Evolutionary conservation across 306 rosid species (phyloP).

Genomic region (Vigna mungo): DNA sequence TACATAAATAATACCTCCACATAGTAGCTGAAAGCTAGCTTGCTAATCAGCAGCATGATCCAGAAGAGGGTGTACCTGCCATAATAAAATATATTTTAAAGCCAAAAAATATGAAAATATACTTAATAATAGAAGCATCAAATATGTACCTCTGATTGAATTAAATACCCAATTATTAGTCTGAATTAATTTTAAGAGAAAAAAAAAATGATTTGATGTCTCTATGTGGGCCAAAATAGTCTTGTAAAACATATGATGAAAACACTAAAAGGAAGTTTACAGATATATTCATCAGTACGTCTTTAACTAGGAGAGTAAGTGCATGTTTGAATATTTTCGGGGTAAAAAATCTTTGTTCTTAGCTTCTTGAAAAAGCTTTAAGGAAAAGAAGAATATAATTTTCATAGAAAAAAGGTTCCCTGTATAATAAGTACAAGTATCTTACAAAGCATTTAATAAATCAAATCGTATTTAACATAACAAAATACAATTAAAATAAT

Average conservation of each 20-base stretch:
- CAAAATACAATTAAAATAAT: conserved; percentile 1
- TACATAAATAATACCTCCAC: conserved; percentile 75
- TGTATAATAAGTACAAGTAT: background rate
- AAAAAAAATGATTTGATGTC: conserved; percentile 5
- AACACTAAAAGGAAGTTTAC: conserved; percentile 9
- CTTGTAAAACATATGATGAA: conserved; percentile 17
- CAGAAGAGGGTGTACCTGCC: conserved; percentile 92
- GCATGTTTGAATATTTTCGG: background rate
- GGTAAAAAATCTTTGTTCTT: too few relatives aligned
- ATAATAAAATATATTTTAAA: conserved; percentile 39
- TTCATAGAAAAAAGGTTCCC: background rate
- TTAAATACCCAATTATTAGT: conserved; percentile 21
- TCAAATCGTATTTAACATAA: background rate
- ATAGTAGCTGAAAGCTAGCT: conserved; percentile 95
- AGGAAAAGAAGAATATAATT: background rate
- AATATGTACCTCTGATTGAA: background rate
- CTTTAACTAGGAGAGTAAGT: conserved; percentile 5
- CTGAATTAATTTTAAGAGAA: background rate
- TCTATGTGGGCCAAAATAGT: conserved; percentile 16
- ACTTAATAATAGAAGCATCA: conserved; percentile 25
- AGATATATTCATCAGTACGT: background rate
- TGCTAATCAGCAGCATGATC: conserved; percentile 91
- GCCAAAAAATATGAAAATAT: conserved; percentile 15
- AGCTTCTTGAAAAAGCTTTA: conserved; percentile 6
- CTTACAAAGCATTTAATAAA: background rate